These are phyloP conservation scores for Cercophora samala DNA, from an alignment of 495 filamentous ascomycete genomes.

Conservation along the genomic window DNA sequence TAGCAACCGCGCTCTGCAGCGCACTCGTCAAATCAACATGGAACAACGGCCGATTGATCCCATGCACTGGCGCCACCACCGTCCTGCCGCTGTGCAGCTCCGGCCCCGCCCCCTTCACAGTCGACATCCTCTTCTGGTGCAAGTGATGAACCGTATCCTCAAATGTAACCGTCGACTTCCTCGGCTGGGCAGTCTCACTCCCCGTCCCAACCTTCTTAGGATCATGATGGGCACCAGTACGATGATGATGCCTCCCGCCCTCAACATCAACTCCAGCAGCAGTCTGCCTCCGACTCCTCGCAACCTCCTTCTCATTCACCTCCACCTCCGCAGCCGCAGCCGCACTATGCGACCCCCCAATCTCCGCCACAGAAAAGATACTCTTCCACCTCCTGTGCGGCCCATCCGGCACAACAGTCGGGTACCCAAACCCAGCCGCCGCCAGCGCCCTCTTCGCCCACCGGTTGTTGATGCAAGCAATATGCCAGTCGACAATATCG, in stretches of 20 bases:
- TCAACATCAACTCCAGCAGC: slow-evolving; percentile 21
- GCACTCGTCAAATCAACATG: slow-evolving; percentile 93
- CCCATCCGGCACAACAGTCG: slow-evolving; percentile 54
- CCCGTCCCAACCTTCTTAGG: background rate
- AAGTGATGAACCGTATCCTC: background rate
- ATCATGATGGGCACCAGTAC: background rate
- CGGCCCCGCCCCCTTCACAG: background rate
- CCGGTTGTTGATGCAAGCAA: slow-evolving; percentile 90
- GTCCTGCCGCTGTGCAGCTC: slow-evolving; percentile 20
- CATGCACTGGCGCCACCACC: slow-evolving; percentile 63
- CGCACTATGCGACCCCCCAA: slow-evolving; percentile 67
- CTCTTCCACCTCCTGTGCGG: slow-evolving; percentile 75
- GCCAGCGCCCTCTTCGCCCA: slow-evolving; percentile 96
- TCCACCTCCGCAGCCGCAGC: slow-evolving; percentile 53
- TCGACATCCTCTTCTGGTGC: slow-evolving; percentile 5
- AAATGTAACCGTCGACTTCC: background rate
- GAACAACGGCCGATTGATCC: slow-evolving; percentile 87
- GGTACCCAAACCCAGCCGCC: slow-evolving; percentile 90
- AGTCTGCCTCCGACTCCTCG: background rate
- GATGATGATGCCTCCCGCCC: background rate
- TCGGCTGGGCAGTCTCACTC: background rate
- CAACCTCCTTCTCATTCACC: slow-evolving; percentile 57
- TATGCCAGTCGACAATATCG: slow-evolving; percentile 90
- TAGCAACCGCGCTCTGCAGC: slow-evolving; percentile 81
- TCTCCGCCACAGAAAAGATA: slow-evolving; percentile 93